Evolutionary conservation across 192 early-diverging fungal species (phyloP), one percentile per base, ranked within the genome.

Genomic region (Entomortierella lignicola): DNA sequence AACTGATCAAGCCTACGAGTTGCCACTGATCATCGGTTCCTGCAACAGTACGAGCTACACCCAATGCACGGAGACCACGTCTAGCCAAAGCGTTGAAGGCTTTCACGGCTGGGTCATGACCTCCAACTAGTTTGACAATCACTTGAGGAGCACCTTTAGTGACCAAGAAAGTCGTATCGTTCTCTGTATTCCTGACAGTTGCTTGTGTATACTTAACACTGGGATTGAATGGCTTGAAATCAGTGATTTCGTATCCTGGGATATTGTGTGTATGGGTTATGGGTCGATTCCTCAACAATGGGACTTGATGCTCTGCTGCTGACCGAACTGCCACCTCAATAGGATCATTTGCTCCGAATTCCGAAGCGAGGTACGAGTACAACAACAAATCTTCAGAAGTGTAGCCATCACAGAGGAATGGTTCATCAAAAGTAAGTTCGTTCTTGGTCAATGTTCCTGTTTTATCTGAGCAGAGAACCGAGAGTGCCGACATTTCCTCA

Each of bases 401-500:
- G 60, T 83, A 92, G 10, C 88, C 88, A 7, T 82, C 82, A 60
- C 83, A 88, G 21, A 93, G 86, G 58, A 85, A 93, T 18, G 95
- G 95, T 64, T 92, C 89, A 84, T 97, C 94, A 87, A 97, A 94
- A 8, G 92, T 87, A 55, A 97, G 88, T 85, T 96, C 89, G 85
- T 96, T 97, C 57, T 94, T 87, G 25, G 95, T 97, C 60, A 97
- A 82, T 1, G 95, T 97, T 60, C 95, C 95, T 23, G 95, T 96
- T 82, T 96, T 94, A 83, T 93, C 92, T 0, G 89, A 92, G 77
- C 92, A 93, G 47, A 93, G 86, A 29, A 94, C 89, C n/a, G 92
- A 92, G 30, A 96, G 92, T 1, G 94, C 94, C 0, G 95, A 94
- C 82, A 97, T 86, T 81, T 96, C 94, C 77, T 97, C 95, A 20